Conservation (phyloP, 768 basidiomycete genomes). For the Gautieria morchelliformis region DNA sequence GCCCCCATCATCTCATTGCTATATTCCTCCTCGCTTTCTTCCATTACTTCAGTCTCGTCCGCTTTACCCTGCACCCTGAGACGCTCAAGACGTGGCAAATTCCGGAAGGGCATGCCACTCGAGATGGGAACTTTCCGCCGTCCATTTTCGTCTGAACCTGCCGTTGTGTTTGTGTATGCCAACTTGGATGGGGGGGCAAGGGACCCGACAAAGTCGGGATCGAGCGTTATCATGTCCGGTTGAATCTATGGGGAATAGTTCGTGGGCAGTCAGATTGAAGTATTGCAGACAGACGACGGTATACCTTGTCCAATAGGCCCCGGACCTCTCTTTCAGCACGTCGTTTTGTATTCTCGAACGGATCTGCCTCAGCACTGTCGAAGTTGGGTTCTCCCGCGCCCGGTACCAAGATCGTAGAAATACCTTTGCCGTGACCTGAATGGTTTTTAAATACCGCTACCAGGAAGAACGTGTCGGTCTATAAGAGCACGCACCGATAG, state of each 20-base stretch:
- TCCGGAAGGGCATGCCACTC: conserved; percentile 46
- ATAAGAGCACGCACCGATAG: conserved; percentile 28
- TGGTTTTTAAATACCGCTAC: neutral
- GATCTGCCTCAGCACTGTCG: conserved; percentile 89
- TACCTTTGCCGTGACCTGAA: conserved; percentile 58
- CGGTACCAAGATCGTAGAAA: conserved; percentile 83
- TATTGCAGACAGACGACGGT: conserved; percentile 5
- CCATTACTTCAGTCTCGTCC: conserved; percentile 46
- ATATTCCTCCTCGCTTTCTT: conserved; percentile 21
- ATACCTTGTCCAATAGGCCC: conserved; percentile 78
- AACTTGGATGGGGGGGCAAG: conserved; percentile 53
- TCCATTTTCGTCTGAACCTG: conserved; percentile 20
- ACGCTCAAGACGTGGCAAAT: conserved; percentile 72
- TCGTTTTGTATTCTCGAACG: conserved; percentile 77
- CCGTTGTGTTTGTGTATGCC: conserved; percentile 32
- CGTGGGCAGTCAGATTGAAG: neutral
- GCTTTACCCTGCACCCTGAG: conserved; percentile 65
- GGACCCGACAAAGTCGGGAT: conserved; percentile 66
- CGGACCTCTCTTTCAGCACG: conserved; percentile 88
- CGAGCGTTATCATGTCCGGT: conserved; percentile 84
- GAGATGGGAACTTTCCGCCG: conserved; percentile 17
- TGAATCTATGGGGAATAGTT: conserved; percentile 50
- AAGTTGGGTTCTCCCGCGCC: conserved; percentile 93
- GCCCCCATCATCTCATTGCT: conserved; percentile 30
- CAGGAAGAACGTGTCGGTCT: neutral